Evolutionary conservation across 345 rosid species (phyloP), one percentile per base, ranked within the genome.

Genomic region (Cochlearia excelsa): DNA sequence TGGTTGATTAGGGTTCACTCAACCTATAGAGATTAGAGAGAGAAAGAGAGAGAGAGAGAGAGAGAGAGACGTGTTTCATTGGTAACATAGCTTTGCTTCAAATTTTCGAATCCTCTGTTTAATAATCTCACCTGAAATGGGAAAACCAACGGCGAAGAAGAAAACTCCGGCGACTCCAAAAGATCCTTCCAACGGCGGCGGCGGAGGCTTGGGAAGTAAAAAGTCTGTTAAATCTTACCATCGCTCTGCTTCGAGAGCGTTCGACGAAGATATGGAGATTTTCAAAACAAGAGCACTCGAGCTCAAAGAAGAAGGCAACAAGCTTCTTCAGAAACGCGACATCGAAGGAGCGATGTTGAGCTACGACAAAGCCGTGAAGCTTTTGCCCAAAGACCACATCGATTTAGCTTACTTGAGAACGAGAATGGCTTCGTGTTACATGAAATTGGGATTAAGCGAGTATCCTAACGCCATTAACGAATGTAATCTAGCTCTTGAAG

Each of bases 301-400:
- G 78, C 87, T 90, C 53, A 93, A 93, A 70, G 99, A 93, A 63
- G 99, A 93, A 90, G 99, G 99, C 9, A 93, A 80, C 70, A 81
- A 71, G 66, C 81, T 93, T 7, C 80, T 74, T 54, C 96, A 85
- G 68, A 90, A 83, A 71, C 87, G 82, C 39, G 99, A 93, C 72
- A 84, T 84, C 53, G 99, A 93, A 82, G 99, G 99, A 6, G 99
- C 99, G 51, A 81, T 93, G 92, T 66, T 87, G 48, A 85, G 89
- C 68, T 93, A 67, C 35, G 97, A 93, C 66, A 93, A 93, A 67
- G 97, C 97, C 62, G 80, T 93, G 57, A 93, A 90, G 73, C 81
- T 93, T 9, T 80, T 93, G 46, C 99, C 99, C 0, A 79, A 59
- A 11, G 89, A 75, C 41, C 97, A 93, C 30, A 81, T 85, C 27